A percentile compares a stretch with the other conserved stretches of the same genome.
phyloP scores from a whole-genome alignment of 2,329 filamentous ascomycete genomes.

The Sphaerulina vaccinii region DNA sequence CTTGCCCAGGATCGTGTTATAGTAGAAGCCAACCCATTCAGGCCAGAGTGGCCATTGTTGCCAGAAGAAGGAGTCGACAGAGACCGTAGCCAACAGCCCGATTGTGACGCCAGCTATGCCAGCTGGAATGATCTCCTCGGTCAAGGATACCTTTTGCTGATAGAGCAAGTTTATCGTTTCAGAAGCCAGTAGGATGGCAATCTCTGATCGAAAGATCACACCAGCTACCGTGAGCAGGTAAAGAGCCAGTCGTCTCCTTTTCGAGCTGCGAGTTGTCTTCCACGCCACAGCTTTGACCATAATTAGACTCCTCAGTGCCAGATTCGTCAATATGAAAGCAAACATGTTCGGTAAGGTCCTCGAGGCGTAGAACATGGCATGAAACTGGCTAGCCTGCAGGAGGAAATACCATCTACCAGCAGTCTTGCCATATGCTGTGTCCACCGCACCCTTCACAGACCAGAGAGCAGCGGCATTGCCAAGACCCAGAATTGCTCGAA shows the following conservation, averaged over 20 bases:
- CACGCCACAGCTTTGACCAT: slow-evolving; percentile 45
- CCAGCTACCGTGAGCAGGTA: slow-evolving; percentile 76
- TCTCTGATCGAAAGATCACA: slow-evolving; percentile 83
- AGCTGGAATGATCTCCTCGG: slow-evolving; percentile 61
- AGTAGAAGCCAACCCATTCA: slow-evolving; percentile 84
- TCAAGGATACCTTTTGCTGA: slow-evolving; percentile 53
- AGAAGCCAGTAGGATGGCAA: slow-evolving; percentile 74
- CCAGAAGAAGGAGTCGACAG: slow-evolving; percentile 93
- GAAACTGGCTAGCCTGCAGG: slow-evolving; percentile 82
- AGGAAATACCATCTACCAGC: slow-evolving; percentile 76
- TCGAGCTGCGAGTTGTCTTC: slow-evolving; percentile 38
- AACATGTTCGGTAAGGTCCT: slow-evolving; percentile 95
- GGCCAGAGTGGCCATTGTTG: slow-evolving; percentile 76
- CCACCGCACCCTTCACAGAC: slow-evolving; percentile 63
- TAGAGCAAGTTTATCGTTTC: slow-evolving; percentile 65
- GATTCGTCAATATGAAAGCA: slow-evolving; percentile 76
- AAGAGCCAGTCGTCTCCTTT: slow-evolving; percentile 63
- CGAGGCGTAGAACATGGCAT: slow-evolving; percentile 88
- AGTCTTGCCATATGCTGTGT: slow-evolving; percentile 64
- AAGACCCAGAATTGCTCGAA: slow-evolving; percentile 73
- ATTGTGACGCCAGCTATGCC: slow-evolving; percentile 64
- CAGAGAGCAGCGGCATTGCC: slow-evolving; percentile 70
- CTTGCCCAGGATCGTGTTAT: slow-evolving; percentile 81
- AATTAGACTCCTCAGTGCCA: slow-evolving; percentile 58
- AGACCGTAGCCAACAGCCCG: slow-evolving; percentile 68